Evolutionary conservation across 345 rosid species (phyloP).

Genomic region (Eutrema yunnanense): DNA sequence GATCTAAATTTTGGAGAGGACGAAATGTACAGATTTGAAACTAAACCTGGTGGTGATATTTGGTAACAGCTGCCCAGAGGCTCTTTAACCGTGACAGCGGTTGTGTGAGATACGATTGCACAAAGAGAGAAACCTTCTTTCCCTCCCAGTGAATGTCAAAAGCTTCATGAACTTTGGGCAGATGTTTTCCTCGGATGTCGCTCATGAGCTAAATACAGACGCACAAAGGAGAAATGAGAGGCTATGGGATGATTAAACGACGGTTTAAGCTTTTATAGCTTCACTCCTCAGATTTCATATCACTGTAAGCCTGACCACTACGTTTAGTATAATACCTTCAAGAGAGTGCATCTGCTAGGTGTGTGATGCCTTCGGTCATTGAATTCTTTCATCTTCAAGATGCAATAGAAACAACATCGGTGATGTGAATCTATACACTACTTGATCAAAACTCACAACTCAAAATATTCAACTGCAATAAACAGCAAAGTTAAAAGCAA

Average conservation of each 20-base stretch:
- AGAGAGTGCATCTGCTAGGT: slow-evolving; percentile 16
- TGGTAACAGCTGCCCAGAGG: slow-evolving; percentile 40
- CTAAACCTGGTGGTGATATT: slow-evolving; percentile 77
- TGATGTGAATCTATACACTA: not conserved
- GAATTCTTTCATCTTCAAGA: slow-evolving; percentile 24
- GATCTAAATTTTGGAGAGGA: not conserved
- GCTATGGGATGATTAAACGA: not conserved
- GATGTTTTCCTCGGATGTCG: slow-evolving; percentile 32
- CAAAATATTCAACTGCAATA: not conserved
- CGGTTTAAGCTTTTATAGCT: not conserved
- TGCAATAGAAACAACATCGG: not conserved
- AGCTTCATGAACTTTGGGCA: slow-evolving; percentile 30
- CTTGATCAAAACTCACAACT: not conserved
- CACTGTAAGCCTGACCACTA: not conserved
- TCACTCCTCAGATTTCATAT: not conserved
- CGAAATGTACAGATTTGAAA: not conserved
- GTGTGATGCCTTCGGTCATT: slow-evolving; percentile 21
- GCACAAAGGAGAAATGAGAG: not conserved
- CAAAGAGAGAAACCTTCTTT: slow-evolving; percentile 14
- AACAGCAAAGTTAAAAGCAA: not conserved
- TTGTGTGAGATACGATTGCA: slow-evolving; percentile 30
- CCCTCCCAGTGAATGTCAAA: slow-evolving; percentile 23
- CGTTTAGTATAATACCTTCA: slow-evolving; percentile 18
- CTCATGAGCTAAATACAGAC: slow-evolving; percentile 33
- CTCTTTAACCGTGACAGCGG: slow-evolving; percentile 32